Base-by-base conservation (phyloP, 768 basidiomycete genomes). In the Collybia nuda region DNA sequence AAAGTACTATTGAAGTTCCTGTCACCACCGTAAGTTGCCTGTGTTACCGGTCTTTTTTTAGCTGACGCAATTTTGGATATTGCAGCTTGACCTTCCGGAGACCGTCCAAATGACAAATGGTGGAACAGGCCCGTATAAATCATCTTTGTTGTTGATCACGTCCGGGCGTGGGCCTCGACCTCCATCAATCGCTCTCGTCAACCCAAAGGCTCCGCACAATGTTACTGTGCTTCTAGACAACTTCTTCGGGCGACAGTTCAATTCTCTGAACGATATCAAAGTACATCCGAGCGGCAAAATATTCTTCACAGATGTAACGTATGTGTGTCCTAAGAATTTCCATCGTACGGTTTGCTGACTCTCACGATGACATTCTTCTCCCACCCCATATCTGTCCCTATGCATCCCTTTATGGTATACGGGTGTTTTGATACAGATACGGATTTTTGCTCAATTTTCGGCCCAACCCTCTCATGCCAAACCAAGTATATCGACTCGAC, bases 211-310 rank as follows among this genome's bases (percentile, higher is more conserved):
- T 6, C 88, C 88, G 0, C 74, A 83, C 66, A 86, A 90, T 48
- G 68, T 78, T 3, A 90, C 86, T 0, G 77, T 87, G 24, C 64
- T 92, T 14, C 65, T 92, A 52, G 86, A 91, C 67, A 92, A 90
- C 68, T 89, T 78, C 66, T 87, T 80, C 57, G 89, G 89, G 1
- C 73, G 87, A 2, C 88, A 90, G 55, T 93, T 90, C 69, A 90
- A 88, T 66, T 89, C 89, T 1, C 63, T 92, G 44, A 89, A 91
- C 62, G 90, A 93, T 55, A 74, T 86, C 51, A 90, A 88, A 57
- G 71, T 90, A 2, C 83, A 89, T 45, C 87, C 86, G 1, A 85
- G 77, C 53, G 82, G 82, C 29, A 79, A 79, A 35, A 56, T 91
- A 1, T 90, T 86, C 68, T 90, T 92, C 67, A 91, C 89, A 0